Conservation (phyloP, 2,329 filamentous ascomycete genomes). For the Nigrospora sphaerica region DNA sequence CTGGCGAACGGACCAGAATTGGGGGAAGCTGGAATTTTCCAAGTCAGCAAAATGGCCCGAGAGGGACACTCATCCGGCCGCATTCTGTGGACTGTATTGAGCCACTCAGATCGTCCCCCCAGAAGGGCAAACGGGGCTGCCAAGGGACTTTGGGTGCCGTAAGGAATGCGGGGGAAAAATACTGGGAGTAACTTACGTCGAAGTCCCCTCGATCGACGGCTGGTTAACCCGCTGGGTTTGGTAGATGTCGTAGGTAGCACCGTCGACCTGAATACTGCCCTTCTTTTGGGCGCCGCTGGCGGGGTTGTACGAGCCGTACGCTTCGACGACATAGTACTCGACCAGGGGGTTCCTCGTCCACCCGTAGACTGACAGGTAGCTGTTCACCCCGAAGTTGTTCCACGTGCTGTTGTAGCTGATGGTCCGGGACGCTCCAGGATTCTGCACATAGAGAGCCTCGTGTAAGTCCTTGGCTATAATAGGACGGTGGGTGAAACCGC, state of each 20-base stretch:
- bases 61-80: no score
- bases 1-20: conserved; percentile 45
- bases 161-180: no score
- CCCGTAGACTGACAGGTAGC: conserved; percentile 36
- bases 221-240: conserved; percentile 28
- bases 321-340: conserved; percentile 31
- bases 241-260: conserved; percentile 26
- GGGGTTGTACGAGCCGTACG: conserved; percentile 25
- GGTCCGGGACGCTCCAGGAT: conserved; percentile 21
- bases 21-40: conserved; percentile 33
- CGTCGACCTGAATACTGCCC: conserved; percentile 22
- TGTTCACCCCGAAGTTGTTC: conserved; percentile 26
- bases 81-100: no score
- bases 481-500: no score
- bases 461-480: no score
- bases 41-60: not conserved
- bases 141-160: not conserved
- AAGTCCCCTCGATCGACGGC: conserved; percentile 37
- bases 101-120: no score
- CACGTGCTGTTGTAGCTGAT: conserved; percentile 24
- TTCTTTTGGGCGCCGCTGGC: conserved; percentile 18
- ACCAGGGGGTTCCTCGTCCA: conserved; percentile 29
- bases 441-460: conserved; percentile 6
- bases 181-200: conserved; percentile 10
- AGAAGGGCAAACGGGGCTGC: no score